Evolutionary conservation across 768 basidiomycete species (phyloP).

Genomic region (Cubamyces sp.): DNA sequence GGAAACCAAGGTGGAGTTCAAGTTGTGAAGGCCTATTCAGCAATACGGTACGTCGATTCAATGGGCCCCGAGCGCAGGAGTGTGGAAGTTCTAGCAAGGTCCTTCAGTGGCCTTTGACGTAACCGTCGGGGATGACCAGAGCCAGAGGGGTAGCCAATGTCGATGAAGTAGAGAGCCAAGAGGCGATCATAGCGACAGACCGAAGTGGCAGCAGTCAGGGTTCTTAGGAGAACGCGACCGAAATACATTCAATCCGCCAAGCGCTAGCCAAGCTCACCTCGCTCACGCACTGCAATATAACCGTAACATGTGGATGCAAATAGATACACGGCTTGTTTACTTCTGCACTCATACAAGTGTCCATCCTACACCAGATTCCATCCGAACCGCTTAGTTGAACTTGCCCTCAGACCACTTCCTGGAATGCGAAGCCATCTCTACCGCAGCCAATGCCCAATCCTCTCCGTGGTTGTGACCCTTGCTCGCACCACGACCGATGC

Average conservation of each 20-base stretch:
- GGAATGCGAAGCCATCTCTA: conserved; percentile 82
- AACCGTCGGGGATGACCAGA: too few species aligned
- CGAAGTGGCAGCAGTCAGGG: too few species aligned
- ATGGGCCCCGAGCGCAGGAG: too few species aligned
- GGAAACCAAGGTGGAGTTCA: background rate
- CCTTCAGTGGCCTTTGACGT: too few species aligned
- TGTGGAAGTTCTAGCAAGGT: too few species aligned
- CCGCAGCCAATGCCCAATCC: conserved; percentile 96
- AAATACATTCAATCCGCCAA: too few species aligned
- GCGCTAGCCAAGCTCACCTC: too few species aligned
- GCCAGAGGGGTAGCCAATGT: background rate
- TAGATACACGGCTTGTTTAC: conserved; percentile 13
- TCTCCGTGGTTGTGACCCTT: conserved; percentile 97
- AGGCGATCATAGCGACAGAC: conserved; percentile 22
- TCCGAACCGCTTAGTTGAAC: conserved; percentile 42
- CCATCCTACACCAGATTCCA: conserved; percentile 12
- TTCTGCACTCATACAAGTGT: conserved; percentile 24
- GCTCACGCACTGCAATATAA: too few species aligned
- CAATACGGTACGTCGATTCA: too few species aligned
- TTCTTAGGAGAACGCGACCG: too few species aligned
- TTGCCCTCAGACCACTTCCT: conserved; percentile 72
- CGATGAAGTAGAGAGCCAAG: conserved; percentile 8
- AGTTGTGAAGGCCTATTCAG: too few species aligned
- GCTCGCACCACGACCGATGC: conserved; percentile 66
- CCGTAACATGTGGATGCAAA: background rate